These are phyloP conservation scores for Ceratocystis eucalypticola DNA, from an alignment of 2,329 filamentous ascomycete species.

Conservation along the genomic window DNA sequence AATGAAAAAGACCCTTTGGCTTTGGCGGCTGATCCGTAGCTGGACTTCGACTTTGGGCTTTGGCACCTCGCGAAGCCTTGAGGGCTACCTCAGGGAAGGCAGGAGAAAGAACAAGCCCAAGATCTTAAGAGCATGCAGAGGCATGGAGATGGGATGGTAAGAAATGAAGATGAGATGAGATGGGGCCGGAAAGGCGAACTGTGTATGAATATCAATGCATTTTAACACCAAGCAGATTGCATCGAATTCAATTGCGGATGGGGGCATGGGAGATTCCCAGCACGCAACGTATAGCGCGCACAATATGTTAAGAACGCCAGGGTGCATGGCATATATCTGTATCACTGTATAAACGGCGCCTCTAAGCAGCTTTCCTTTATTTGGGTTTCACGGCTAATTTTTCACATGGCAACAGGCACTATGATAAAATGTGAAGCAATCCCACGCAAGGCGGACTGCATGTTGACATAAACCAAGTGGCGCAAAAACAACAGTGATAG, in stretches of 20 bases:
- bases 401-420: neutral
- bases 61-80: neutral
- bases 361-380: neutral
- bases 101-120: neutral
- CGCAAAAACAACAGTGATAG: no score
- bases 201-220: neutral
- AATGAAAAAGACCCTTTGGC: neutral
- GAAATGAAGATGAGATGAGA: neutral
- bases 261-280: no score
- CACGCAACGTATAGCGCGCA: neutral
- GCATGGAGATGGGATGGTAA: neutral
- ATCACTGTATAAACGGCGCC: neutral
- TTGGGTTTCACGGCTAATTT: neutral
- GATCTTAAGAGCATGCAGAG: neutral
- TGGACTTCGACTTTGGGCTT: neutral
- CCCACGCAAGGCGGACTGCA: neutral
- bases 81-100: neutral
- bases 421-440: neutral
- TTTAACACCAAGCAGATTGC: neutral
- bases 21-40: neutral
- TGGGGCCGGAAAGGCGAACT: neutral
- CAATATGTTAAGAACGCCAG: neutral
- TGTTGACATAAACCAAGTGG: neutral
- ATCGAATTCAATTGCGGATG: no score
- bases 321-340: neutral